A percentile compares a stretch with the other conserved stretches of the same genome.
Evolutionary conservation across 805 yeast species (phyloP).

Genomic region (Ogataea naganishii): DNA sequence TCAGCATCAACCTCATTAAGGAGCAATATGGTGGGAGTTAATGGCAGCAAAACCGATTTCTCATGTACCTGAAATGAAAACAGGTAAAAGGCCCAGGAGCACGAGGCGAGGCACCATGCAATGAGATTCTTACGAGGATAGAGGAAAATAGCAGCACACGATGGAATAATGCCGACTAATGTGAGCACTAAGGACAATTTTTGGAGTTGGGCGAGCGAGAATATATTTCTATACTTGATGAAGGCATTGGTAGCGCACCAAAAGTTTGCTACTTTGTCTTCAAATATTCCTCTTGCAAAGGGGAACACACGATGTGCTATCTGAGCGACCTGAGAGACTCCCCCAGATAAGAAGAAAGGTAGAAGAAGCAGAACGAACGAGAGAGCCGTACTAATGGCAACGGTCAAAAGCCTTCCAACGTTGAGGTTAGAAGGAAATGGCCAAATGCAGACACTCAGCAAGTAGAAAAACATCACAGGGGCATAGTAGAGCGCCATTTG

Average conservation of each 20-base stretch:
- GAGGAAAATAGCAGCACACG: slow-evolving; percentile 41
- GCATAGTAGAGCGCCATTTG: slow-evolving; percentile 95
- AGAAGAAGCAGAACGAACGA: slow-evolving; percentile 43
- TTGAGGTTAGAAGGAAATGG: slow-evolving; percentile 29
- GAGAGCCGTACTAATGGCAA: slow-evolving; percentile 54
- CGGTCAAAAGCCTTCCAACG: slow-evolving; percentile 46
- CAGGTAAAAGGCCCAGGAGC: slow-evolving; percentile 81
- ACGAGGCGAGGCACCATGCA: slow-evolving; percentile 70
- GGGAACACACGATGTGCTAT: slow-evolving; percentile 73
- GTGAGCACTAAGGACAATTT: slow-evolving; percentile 47
- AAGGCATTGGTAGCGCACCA: slow-evolving; percentile 92
- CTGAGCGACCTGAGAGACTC: slow-evolving; percentile 43
- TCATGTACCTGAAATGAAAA: slow-evolving; percentile 97
- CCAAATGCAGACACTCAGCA: slow-evolving; percentile 46
- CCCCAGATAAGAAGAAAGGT: slow-evolving; percentile 51
- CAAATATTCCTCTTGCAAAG: slow-evolving; percentile 87
- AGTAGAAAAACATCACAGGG: slow-evolving; percentile 76
- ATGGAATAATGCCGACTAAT: slow-evolving; percentile 42
- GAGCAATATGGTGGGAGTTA: slow-evolving; percentile 73
- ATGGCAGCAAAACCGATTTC: slow-evolving; percentile 80
- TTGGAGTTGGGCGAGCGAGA: slow-evolving; percentile 52
- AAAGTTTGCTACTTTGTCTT: slow-evolving; percentile 93
- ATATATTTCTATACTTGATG: slow-evolving; percentile 55
- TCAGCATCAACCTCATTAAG: slow-evolving; percentile 46
- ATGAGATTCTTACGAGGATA: slow-evolving; percentile 41